Conservation (phyloP, 2,329 filamentous ascomycete genomes). For the Nannizziopsis barbatae region DNA sequence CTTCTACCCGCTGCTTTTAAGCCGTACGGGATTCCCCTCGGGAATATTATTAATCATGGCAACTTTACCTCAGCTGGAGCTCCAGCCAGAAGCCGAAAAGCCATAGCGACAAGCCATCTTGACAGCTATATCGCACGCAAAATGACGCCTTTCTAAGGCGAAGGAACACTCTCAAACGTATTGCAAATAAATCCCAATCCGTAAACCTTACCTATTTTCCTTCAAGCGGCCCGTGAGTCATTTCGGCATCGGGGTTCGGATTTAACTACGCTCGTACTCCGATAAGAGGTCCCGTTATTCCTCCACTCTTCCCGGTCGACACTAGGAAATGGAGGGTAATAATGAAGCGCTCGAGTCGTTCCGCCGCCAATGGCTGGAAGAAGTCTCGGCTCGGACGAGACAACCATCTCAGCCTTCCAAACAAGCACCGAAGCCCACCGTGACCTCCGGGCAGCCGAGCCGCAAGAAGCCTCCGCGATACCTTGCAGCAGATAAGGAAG, state of each 20-base stretch:
- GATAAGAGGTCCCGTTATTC: neutral
- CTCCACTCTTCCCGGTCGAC: neutral
- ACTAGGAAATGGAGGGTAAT: neutral
- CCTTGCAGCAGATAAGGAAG: constrained; percentile 29
- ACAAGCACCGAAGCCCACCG: constrained; percentile 9
- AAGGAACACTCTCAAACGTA: too few species aligned
- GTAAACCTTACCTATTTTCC: too few species aligned
- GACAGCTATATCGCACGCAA: too few species aligned
- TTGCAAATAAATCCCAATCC: too few species aligned
- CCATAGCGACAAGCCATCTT: too few species aligned
- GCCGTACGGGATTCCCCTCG: too few species aligned
- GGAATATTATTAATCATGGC: too few species aligned
- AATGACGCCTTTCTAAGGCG: too few species aligned
- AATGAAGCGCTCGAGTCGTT: constrained; percentile 65
- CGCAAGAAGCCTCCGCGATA: constrained; percentile 33
- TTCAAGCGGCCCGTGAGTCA: too few species aligned
- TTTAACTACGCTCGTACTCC: neutral
- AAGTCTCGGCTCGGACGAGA: constrained; percentile 47
- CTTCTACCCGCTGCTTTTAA: too few species aligned
- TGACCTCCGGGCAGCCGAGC: constrained; percentile 19
- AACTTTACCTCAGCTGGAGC: too few species aligned
- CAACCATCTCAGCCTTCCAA: constrained; percentile 7
- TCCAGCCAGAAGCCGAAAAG: too few species aligned
- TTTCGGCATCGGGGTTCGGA: neutral
- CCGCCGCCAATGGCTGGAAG: constrained; percentile 73